A percentile compares a stretch with the other conserved stretches of the same genome.
phyloP scores from a whole-genome alignment of 2,329 filamentous ascomycete species.

The Daldinia eschscholtzii region DNA sequence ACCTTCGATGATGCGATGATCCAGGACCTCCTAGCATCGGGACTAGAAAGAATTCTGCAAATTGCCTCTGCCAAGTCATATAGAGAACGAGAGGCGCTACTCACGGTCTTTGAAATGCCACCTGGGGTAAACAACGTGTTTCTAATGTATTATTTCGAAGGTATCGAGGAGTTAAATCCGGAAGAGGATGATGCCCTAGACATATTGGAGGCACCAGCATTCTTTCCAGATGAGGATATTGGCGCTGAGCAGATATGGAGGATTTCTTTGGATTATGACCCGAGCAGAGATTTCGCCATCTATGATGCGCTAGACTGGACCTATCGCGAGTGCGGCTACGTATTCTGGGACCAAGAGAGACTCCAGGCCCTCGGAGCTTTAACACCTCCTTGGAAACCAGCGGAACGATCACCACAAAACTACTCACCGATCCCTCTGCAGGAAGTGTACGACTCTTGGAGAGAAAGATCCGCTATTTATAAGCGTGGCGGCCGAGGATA shows the following conservation, averaged over 20 bases:
- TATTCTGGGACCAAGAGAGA: slow-evolving; percentile 3
- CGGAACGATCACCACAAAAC: neutral
- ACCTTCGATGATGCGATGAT: neutral
- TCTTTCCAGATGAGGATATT: slow-evolving; percentile 1
- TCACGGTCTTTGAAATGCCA: neutral
- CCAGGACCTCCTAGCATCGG: neutral
- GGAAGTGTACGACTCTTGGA: neutral
- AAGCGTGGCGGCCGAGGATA: neutral
- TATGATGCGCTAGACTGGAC: neutral
- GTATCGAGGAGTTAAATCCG: neutral
- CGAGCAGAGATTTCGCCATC: neutral
- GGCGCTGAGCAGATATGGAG: slow-evolving; percentile 3
- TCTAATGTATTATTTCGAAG: neutral
- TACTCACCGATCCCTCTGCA: neutral
- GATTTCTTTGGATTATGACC: neutral
- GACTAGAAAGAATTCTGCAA: neutral
- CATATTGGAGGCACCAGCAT: neutral
- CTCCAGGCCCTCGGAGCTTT: neutral
- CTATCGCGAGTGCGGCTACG: neutral
- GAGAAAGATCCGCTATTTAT: neutral
- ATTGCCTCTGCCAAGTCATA: neutral
- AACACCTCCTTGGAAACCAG: neutral
- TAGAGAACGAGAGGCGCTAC: neutral
- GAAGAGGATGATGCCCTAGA: neutral
- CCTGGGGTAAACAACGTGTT: neutral